These are phyloP conservation scores for Stemphylium beticola DNA, from an alignment of 2,329 filamentous ascomycete species.

Conservation along the genomic window DNA sequence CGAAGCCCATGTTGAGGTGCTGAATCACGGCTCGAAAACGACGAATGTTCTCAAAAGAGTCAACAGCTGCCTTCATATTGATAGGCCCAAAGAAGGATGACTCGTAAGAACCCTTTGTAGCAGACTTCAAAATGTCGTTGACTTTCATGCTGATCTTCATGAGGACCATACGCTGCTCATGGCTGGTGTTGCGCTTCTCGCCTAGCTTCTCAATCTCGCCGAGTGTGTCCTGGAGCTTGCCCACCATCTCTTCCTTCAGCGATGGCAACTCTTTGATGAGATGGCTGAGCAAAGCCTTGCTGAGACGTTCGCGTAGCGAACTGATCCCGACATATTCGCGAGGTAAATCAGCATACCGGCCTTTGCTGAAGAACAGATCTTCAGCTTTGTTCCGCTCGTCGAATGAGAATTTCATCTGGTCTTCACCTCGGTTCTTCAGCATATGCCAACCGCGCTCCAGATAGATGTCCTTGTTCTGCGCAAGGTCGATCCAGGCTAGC, in stretches of 20 bases:
- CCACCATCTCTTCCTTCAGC: constrained; percentile 40
- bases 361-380: constrained; percentile 43
- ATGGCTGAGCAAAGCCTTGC: constrained; percentile 54
- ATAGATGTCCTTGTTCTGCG: constrained; percentile 49
- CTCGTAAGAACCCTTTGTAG: constrained; percentile 60
- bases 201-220: constrained; percentile 57
- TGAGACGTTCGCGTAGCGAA: constrained; percentile 57
- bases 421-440: constrained; percentile 56
- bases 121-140: constrained; percentile 53
- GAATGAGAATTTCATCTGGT: constrained; percentile 45
- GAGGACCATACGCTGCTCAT: constrained; percentile 59
- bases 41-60: constrained; percentile 41
- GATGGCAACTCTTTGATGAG: constrained; percentile 45
- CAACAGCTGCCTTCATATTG: constrained; percentile 22
- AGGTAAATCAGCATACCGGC: constrained; percentile 36
- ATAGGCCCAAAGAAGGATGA: constrained; percentile 57
- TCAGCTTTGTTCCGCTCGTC: constrained; percentile 51
- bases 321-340: constrained; percentile 54
- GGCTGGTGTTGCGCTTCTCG: constrained; percentile 51
- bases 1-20: constrained; percentile 57
- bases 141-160: constrained; percentile 55
- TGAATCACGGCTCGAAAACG: constrained; percentile 64
- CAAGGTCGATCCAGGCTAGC: constrained; percentile 48
- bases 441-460: constrained; percentile 62
- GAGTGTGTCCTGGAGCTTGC: constrained; percentile 32